Evolutionary conservation across 768 basidiomycete genomes (phyloP).

Genomic region (Auricularia cornea): DNA sequence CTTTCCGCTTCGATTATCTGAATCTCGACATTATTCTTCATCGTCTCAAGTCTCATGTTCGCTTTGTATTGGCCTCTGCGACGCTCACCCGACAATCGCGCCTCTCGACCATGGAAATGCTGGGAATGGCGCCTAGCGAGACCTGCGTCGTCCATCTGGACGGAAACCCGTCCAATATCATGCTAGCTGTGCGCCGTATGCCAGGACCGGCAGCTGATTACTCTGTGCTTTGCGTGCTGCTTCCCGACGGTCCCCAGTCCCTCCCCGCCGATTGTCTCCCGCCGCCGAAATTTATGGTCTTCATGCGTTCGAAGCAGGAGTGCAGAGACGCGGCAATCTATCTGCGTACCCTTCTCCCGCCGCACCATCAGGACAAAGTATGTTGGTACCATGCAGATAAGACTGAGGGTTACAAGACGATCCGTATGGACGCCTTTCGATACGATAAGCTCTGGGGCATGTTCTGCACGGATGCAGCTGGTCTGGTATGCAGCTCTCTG

Average conservation of each 20-base stretch:
- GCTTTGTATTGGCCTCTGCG: slow-evolving; percentile 27
- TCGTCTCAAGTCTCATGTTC: slow-evolving; percentile 19
- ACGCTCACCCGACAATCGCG: slow-evolving; percentile 23
- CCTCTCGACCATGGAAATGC: slow-evolving; percentile 12
- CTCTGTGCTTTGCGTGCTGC: slow-evolving; percentile 18
- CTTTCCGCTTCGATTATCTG: slow-evolving; percentile 28
- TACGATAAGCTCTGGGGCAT: slow-evolving; percentile 18
- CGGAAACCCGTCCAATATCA: slow-evolving; percentile 27
- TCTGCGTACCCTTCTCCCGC: slow-evolving; percentile 6
- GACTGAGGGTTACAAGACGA: slow-evolving; percentile 13
- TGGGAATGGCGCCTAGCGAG: slow-evolving; percentile 15
- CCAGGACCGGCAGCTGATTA: slow-evolving; percentile 7
- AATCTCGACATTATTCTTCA: slow-evolving; percentile 18
- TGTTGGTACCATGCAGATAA: slow-evolving; percentile 22
- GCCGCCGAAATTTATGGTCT: slow-evolving; percentile 18
- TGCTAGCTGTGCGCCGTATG: slow-evolving; percentile 19
- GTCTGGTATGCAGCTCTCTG: slow-evolving; percentile 25
- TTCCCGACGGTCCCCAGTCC: slow-evolving; percentile 1
- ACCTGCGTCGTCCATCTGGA: slow-evolving; percentile 15
- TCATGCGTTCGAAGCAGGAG: slow-evolving; percentile 20
- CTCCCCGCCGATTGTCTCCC: slow-evolving; percentile 2
- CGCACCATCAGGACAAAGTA: slow-evolving; percentile 11
- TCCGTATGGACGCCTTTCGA: slow-evolving; percentile 6
- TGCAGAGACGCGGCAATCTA: slow-evolving; percentile 8
- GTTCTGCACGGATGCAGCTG: slow-evolving; percentile 24